Conservation (phyloP, 2,329 filamentous ascomycete species). For the Arthrobotrys iridis region DNA sequence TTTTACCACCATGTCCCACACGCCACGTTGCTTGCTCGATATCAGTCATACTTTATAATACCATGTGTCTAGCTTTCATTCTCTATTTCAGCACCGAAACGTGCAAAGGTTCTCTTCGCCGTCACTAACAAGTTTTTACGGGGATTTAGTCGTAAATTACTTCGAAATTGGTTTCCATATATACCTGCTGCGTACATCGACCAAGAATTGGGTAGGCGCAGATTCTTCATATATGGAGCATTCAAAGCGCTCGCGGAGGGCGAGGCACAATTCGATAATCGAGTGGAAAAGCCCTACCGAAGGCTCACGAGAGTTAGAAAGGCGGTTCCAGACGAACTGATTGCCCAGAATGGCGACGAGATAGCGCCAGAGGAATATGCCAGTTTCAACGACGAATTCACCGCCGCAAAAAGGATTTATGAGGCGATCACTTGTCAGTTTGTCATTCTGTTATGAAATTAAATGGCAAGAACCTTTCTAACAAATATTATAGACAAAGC, state of each 20-base stretch:
- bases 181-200: constrained; percentile 62
- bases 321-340: constrained; percentile 29
- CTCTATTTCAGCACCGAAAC: no score
- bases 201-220: constrained; percentile 59
- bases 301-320: constrained; percentile 59
- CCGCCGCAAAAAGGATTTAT: constrained; percentile 27
- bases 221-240: constrained; percentile 59
- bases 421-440: constrained; percentile 29
- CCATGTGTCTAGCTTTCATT: constrained; percentile 56
- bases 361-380: constrained; percentile 59
- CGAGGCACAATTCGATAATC: constrained; percentile 59
- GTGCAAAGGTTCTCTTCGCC: neutral
- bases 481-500: constrained; percentile 55
- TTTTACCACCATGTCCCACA: no score
- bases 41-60: constrained; percentile 35
- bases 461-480: neutral
- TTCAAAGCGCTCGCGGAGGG: constrained; percentile 61
- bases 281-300: constrained; percentile 55
- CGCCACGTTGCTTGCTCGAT: constrained; percentile 1
- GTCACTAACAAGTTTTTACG: constrained; percentile 49
- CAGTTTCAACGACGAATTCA: constrained; percentile 56
- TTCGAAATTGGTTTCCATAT: constrained; percentile 61
- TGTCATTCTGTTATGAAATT: neutral
- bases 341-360: constrained; percentile 47
- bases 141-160: constrained; percentile 57